Conservation (phyloP, 768 basidiomycete species). For the Lactarius trivialis region DNA sequence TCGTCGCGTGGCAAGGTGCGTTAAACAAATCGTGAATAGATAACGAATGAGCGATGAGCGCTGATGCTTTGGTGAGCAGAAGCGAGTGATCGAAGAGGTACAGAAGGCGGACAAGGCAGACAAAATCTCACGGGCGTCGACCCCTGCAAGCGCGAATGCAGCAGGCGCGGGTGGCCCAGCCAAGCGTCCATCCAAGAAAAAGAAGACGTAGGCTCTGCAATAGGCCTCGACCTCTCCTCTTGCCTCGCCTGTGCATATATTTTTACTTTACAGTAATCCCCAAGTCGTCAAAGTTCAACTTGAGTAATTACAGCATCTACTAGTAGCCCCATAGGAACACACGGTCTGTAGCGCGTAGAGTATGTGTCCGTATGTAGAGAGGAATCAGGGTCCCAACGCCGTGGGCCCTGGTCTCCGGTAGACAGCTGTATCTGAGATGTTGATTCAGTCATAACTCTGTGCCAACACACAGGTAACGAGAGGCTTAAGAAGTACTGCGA, state of each 20-base stretch:
- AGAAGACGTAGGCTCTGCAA: slow-evolving; percentile 43
- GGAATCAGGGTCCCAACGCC: background rate
- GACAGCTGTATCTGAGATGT: background rate
- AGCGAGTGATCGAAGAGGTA: slow-evolving; percentile 67
- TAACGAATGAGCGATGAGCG: background rate
- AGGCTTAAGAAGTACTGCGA: no score
- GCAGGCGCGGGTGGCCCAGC: slow-evolving; percentile 36
- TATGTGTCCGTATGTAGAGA: background rate
- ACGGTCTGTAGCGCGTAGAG: background rate
- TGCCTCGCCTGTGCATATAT: slow-evolving; percentile 1
- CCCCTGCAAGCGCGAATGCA: slow-evolving; percentile 45
- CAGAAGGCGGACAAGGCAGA: slow-evolving; percentile 40
- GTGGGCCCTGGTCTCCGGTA: background rate
- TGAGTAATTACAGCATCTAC: background rate
- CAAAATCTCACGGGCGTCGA: slow-evolving; percentile 49
- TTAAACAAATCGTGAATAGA: background rate
- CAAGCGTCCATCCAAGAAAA: slow-evolving; percentile 62
- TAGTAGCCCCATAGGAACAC: background rate
- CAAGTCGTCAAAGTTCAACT: background rate
- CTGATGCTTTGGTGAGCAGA: slow-evolving; percentile 35
- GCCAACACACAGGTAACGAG: background rate
- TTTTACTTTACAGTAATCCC: background rate
- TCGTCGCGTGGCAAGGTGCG: slow-evolving; percentile 56
- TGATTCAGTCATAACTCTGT: background rate
- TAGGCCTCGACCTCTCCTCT: background rate